A percentile compares a stretch with the other conserved stretches of the same genome.
These are phyloP conservation scores for Malbranchea zuffiana DNA, from an alignment of 2,329 filamentous ascomycete genomes.

Conservation along the genomic window DNA sequence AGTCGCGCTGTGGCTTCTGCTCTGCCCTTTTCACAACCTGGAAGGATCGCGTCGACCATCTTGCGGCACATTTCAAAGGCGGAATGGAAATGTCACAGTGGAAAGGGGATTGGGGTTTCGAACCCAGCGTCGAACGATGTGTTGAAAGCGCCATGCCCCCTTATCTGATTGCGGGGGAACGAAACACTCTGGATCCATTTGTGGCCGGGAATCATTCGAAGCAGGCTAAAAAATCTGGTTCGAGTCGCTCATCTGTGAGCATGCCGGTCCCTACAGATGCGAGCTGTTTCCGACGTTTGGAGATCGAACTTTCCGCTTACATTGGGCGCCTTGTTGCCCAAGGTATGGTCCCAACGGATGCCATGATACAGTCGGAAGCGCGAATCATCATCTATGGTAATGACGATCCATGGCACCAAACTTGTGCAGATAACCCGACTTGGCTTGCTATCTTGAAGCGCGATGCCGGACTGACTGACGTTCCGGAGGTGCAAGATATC, in stretches of 20 bases:
- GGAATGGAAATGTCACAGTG: constrained; percentile 30
- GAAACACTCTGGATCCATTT: constrained; percentile 26
- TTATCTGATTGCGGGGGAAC: constrained; percentile 28
- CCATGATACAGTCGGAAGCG: constrained; percentile 23
- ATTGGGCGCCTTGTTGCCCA: constrained; percentile 26
- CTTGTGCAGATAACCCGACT: constrained; percentile 37
- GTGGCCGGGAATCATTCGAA: constrained; percentile 7
- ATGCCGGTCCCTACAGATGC: constrained; percentile 25
- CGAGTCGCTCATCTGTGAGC: constrained; percentile 3
- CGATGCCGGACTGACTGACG: constrained; percentile 29
- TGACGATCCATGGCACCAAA: constrained; percentile 30
- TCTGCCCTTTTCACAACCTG: constrained; percentile 31
- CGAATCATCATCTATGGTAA: constrained; percentile 22
- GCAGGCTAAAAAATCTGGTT: constrained; percentile 3
- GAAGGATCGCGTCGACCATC: constrained; percentile 35
- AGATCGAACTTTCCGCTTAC: constrained; percentile 31
- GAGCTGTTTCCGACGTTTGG: constrained; percentile 34
- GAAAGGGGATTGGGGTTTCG: constrained; percentile 35
- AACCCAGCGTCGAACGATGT: constrained; percentile 25
- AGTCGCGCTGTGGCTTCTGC: constrained; percentile 39
- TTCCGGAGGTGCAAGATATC: constrained; percentile 25
- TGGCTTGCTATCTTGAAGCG: constrained; percentile 38
- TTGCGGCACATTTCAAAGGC: constrained; percentile 32
- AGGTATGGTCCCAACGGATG: constrained; percentile 28
- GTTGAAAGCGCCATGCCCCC: constrained; percentile 30